Base-by-base conservation (phyloP, 345 rosid species). In the Eucalyptus tenuipes region DNA sequence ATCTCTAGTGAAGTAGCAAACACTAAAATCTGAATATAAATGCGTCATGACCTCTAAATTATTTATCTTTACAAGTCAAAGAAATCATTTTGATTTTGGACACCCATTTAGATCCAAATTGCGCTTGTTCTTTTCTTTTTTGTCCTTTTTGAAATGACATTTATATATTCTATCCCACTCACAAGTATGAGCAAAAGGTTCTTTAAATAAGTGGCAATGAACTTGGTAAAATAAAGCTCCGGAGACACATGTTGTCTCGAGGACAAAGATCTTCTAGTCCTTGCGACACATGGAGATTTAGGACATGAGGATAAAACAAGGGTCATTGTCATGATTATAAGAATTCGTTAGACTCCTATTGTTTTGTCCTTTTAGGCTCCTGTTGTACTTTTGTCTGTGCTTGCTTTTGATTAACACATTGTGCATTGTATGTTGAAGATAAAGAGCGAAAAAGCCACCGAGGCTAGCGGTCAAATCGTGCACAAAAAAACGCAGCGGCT, bases 341-440 rank as follows among this genome's bases (percentile, higher is more conserved):
- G 45, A 71, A 37, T 71, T 71, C 82, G 82, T 37, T 71, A 40
- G 82, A 6, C 84, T 11, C 29, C 15, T 40, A 20, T 40, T 22
- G 47, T 40, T 75, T 75, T 75, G 84, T 75, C 84, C 47, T 40
- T 11, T 75, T 75, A 37, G 84, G 84, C 24, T 40, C 11, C 47
- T 75, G 47, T 40, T 37, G 47, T 75, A 20, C 82, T 75, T 75
- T 75, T 37, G 47, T 3, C 20, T 37, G 47, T 75, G 45, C 45
- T 75, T 5, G 14, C 27, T 10, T 75, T 37, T 40, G 47, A 37
- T 75, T 75, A 40, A 40, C 47, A 1, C 82, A 40, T 40, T 11
- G 84, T 75, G 84, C 84, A 75, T 75, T 75, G 84, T 20, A 75
- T 75, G 47, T 75, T 11, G 84, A 75, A 75, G 84, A 75, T 75